Base-by-base conservation (phyloP, 2,329 filamentous ascomycete species). In the Stagonosporopsis rhizophila region DNA sequence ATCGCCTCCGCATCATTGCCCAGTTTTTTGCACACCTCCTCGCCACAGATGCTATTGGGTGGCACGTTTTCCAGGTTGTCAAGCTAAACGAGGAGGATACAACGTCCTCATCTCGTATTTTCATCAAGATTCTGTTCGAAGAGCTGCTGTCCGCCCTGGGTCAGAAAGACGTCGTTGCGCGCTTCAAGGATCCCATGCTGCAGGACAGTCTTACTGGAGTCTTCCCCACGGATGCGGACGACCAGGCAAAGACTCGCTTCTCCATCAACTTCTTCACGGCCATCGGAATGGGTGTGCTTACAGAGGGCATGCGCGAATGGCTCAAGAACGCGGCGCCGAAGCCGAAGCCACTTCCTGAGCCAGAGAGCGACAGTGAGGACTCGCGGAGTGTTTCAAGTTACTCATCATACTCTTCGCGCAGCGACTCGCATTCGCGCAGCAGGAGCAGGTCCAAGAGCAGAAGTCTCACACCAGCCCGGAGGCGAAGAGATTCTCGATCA, bases 261-360 rank as follows among this genome's bases (percentile, higher is more conserved):
- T 91, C 93, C 46, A 96, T 99, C 87, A 99, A 99, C 79, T 99
- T 97, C 83, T 98, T 99, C 76, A 99, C 95, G 9, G 95, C 92
- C 69, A 96, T 99, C 69, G 92, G 93, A 56, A 96, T 99, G 90
- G 95, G 95, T 73, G 87, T 86, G 22, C 83, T 99, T 59, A 99
- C 95, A 2, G 95, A 99, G 73, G 90, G 92, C 64, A 96, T 97
- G 92, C 88, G 95, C 75, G 91, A 96, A 70, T 87, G 89, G 72
- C 83, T 99, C 53, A 90, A 93, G 74, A 96, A 92, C 71, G 67
- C 59, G 32, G 86, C 96, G 77, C 93, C 93, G 12, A 95, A 96
- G 73, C 92, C 93, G 2, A 84, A 89, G 1, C 87, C 91, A 6
- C 58, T 75, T 2, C 74, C 72, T 5, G 71, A 69, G 48, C 67